phyloP scores from a whole-genome alignment of 2,329 filamentous ascomycete species.

The Fusarium lateritium region DNA sequence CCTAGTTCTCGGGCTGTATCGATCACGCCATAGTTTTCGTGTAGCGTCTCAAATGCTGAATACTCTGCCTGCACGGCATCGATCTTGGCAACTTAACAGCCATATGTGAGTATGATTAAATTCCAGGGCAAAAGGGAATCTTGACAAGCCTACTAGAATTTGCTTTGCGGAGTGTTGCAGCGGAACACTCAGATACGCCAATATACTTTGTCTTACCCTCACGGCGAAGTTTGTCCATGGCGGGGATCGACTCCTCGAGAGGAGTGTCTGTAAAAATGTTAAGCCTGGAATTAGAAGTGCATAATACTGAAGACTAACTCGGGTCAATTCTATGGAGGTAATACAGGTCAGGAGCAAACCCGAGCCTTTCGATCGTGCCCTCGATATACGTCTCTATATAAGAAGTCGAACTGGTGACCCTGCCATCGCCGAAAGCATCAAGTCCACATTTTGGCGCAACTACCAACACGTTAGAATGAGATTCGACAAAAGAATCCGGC shows the following conservation, averaged over 20 bases:
- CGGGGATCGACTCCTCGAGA: neutral
- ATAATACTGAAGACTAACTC: neutral
- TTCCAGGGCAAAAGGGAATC: neutral
- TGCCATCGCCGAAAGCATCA: neutral
- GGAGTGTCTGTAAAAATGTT: neutral
- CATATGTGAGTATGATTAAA: neutral
- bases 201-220: neutral
- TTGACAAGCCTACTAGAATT: neutral
- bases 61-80: slow-evolving; percentile 1
- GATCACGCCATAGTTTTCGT: neutral
- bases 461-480: neutral
- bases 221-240: neutral
- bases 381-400: neutral
- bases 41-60: slow-evolving; percentile 1
- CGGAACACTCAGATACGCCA: neutral
- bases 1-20: neutral
- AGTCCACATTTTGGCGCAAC: neutral
- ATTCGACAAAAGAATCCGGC: no score
- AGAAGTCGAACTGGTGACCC: neutral
- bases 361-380: slow-evolving; percentile 1
- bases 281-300: neutral
- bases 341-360: neutral
- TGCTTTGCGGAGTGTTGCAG: neutral
- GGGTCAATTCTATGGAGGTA: neutral
- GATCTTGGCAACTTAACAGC: neutral